Evolutionary conservation across 371 early-diverging fungal genomes (phyloP).

Genomic region (Nematocida homosporus): DNA sequence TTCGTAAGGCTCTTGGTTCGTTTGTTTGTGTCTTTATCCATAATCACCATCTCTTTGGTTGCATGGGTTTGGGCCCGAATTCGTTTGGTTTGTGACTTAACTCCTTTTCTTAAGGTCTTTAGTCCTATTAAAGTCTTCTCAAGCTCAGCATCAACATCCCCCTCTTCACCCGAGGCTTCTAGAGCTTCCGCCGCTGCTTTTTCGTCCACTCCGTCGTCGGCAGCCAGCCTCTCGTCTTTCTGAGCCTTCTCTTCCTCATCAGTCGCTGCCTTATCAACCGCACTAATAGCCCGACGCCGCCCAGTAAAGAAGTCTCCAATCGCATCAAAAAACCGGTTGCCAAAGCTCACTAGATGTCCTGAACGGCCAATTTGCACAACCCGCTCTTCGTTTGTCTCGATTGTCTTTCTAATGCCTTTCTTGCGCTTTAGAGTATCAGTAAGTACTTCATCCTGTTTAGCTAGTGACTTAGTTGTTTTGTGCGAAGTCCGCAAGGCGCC

Average conservation of each 20-base stretch:
- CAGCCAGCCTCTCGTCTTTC: conserved; percentile 2
- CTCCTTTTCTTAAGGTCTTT: conserved; percentile 20
- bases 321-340: conserved; percentile 27
- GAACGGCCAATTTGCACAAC: conserved; percentile 7
- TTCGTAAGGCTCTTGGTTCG: conserved; percentile 34
- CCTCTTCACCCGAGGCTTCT: conserved; percentile 20
- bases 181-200: background rate
- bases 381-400: conserved; percentile 8
- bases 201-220: background rate
- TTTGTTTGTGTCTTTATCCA: conserved; percentile 44
- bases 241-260: conserved; percentile 21
- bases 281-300: background rate
- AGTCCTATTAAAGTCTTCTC: conserved; percentile 51
- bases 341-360: conserved; percentile 7
- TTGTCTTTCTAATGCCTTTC: conserved; percentile 27
- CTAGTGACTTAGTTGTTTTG: conserved; percentile 40
- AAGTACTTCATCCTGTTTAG: conserved; percentile 9
- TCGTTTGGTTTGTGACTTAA: conserved; percentile 35
- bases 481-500: conserved; percentile 29
- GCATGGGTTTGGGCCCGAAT: conserved; percentile 47
- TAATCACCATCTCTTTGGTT: conserved; percentile 40
- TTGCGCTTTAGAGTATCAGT: conserved; percentile 16
- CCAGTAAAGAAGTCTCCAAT: conserved; percentile 12
- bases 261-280: background rate
- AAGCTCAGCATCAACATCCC: conserved; percentile 28